These are phyloP conservation scores for Immersiporthe knoxdaviesiana DNA, from an alignment of 2,329 filamentous ascomycete genomes.

Conservation along the genomic window DNA sequence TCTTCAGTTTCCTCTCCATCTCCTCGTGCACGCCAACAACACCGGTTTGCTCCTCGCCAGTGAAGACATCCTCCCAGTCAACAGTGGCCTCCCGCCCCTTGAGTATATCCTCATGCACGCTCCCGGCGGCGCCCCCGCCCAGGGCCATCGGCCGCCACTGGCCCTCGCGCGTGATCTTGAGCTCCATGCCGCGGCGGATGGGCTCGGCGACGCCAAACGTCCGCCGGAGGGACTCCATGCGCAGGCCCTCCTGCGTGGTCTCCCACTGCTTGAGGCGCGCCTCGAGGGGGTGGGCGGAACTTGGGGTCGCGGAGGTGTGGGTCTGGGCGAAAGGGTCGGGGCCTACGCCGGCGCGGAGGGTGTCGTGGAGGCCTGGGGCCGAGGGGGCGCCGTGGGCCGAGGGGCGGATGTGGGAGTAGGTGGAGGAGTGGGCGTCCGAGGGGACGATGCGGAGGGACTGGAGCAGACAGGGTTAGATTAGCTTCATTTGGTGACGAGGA, in stretches of 20 bases:
- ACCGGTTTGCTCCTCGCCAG: conserved; percentile 73
- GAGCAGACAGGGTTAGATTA: conserved; percentile 31
- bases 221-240: conserved; percentile 85
- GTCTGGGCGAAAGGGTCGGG: conserved; percentile 57
- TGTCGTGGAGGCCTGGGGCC: conserved; percentile 91
- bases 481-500: not conserved
- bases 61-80: conserved; percentile 93
- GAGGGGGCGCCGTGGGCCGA: conserved; percentile 77
- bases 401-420: conserved; percentile 62
- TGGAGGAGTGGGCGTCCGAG: conserved; percentile 64
- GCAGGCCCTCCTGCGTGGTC: conserved; percentile 81
- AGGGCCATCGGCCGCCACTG: conserved; percentile 79
- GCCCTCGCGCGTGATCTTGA: conserved; percentile 80
- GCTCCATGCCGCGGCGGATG: conserved; percentile 89
- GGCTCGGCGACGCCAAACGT: conserved; percentile 93
- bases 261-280: conserved; percentile 88
- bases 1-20: conserved; percentile 90
- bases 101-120: conserved; percentile 89
- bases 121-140: conserved; percentile 59
- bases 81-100: conserved; percentile 76
- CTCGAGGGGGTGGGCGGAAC: conserved; percentile 86
- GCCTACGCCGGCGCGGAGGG: conserved; percentile 81
- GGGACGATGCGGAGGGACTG: conserved; percentile 92
- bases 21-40: conserved; percentile 82
- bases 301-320: conserved; percentile 48